A percentile compares a stretch with the other conserved stretches of the same genome.
phyloP scores from a whole-genome alignment of 2,329 filamentous ascomycete genomes.

The Pyricularia sp. region DNA sequence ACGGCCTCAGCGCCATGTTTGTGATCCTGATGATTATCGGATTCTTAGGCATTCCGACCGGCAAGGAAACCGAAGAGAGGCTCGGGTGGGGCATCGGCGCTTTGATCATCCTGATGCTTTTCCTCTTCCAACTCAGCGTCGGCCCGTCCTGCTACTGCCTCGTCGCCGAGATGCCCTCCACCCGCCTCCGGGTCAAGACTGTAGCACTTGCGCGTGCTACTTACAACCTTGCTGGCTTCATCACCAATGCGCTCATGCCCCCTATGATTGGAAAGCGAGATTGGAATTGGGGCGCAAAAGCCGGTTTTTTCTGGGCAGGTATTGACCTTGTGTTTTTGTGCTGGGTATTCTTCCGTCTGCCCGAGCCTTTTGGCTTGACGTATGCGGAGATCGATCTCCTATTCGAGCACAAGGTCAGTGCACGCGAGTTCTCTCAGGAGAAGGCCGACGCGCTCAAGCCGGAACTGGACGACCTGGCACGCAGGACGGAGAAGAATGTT shows the following conservation, averaged over 20 bases:
- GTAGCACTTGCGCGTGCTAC: constrained; percentile 28
- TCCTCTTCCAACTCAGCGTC: constrained; percentile 31
- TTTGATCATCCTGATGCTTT: constrained; percentile 7
- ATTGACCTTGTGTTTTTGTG: constrained; percentile 29
- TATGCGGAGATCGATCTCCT: constrained; percentile 43
- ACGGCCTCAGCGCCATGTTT: constrained; percentile 19
- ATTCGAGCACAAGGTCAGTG: constrained; percentile 31
- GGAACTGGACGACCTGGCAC: neutral
- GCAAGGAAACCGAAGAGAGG: constrained; percentile 17
- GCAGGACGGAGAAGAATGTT: neutral
- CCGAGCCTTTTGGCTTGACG: constrained; percentile 40
- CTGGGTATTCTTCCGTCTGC: constrained; percentile 39
- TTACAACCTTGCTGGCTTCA: constrained; percentile 36
- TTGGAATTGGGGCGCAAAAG: constrained; percentile 34
- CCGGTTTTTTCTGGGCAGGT: constrained; percentile 31
- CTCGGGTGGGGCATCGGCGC: neutral
- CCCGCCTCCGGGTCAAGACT: constrained; percentile 30
- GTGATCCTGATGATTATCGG: constrained; percentile 26
- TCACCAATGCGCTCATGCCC: constrained; percentile 31
- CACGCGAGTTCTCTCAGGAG: constrained; percentile 16
- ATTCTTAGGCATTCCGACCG: constrained; percentile 24
- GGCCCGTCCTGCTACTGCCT: constrained; percentile 16
- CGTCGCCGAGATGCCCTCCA: constrained; percentile 29
- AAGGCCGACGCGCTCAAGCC: constrained; percentile 1
- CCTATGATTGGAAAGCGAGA: constrained; percentile 31